phyloP scores from a whole-genome alignment of 306 rosid genomes.

The Nissolia schottii region DNA sequence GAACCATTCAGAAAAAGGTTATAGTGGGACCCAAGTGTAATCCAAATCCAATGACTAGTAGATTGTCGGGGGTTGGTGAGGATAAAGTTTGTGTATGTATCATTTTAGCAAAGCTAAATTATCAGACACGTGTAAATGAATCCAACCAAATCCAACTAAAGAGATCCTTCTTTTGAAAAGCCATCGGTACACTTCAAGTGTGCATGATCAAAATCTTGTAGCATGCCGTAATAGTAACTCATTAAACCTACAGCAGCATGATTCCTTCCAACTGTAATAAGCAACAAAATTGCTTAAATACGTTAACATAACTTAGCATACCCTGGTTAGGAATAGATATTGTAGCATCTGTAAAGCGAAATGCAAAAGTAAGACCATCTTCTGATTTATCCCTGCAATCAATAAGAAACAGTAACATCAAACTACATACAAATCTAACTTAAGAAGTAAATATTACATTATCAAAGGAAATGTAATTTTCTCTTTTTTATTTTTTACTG shows the following conservation, averaged over 20 bases:
- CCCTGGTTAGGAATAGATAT: constrained; percentile 87
- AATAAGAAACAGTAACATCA: constrained; percentile 15
- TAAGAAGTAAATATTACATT: constrained; percentile 8
- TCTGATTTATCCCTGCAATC: constrained; percentile 76
- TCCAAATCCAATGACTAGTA: background rate
- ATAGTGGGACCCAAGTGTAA: background rate
- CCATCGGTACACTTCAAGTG: background rate
- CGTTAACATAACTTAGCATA: constrained; percentile 30
- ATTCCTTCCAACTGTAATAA: background rate
- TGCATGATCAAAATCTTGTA: background rate
- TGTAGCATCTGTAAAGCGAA: constrained; percentile 95
- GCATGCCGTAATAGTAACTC: background rate
- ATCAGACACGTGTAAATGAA: background rate
- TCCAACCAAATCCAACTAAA: background rate
- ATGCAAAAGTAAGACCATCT: constrained; percentile 95
- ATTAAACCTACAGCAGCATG: background rate
- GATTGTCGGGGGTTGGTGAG: background rate
- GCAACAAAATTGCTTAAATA: background rate
- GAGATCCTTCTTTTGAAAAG: background rate
- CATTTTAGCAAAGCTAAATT: background rate
- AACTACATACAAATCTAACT: background rate
- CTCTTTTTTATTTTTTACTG: background rate
- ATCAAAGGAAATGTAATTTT: background rate
- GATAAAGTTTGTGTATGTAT: background rate
- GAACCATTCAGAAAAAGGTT: background rate